Base-by-base conservation (phyloP, 2,329 filamentous ascomycete genomes). In the Cladosporium sp. region DNA sequence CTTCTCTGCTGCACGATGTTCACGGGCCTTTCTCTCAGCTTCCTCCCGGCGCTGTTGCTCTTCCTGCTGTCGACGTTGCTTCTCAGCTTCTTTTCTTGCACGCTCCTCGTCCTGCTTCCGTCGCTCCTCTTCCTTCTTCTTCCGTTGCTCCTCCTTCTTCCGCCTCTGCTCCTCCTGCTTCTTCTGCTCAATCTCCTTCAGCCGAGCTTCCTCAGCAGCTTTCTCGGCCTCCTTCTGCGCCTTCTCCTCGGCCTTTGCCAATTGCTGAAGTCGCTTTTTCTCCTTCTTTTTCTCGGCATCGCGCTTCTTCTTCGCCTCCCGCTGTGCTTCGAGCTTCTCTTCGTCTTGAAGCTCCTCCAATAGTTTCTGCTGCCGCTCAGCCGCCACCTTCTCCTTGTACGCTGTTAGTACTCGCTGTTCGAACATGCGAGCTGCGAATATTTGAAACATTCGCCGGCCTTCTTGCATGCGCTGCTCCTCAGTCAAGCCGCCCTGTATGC, bases 381-480 rank as follows among this genome's bases (percentile, higher is more conserved):
- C 84, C 14, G 93, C 89, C 3, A 98, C 92, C 69, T 96, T 96
- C 73, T 97, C 92, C 69, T 90, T 87, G 72, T 98, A 98, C n/a
- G 93, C 93, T 40, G 88, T 92, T 54, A 98, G 78, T 18, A 98
- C 93, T 58, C 93, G 82, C 70, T 98, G 93, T 74, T 98, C 93
- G 70, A 98, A 98, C 93, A 98, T 98, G 58, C 93, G 85, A 54
- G 93, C 93, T 56, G 93, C 93, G 71, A 98, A 98, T 69, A 98
- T 97, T 70, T 98, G 93, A 68, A 98, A 98, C 93, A 98, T 98
- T 61, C 92, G 82, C 53, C 93, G 84, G 56, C 93, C 93, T 76
- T 98, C 93, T 70, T 97, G 91, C 93, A 98, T 97, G 56, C 93
- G 87, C 76, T 97, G 91, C 74, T 95, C 89, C 75, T 97, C 92